Base-by-base conservation (phyloP, 768 basidiomycete genomes). In the Pseudohyphozyma bogoriensis region DNA sequence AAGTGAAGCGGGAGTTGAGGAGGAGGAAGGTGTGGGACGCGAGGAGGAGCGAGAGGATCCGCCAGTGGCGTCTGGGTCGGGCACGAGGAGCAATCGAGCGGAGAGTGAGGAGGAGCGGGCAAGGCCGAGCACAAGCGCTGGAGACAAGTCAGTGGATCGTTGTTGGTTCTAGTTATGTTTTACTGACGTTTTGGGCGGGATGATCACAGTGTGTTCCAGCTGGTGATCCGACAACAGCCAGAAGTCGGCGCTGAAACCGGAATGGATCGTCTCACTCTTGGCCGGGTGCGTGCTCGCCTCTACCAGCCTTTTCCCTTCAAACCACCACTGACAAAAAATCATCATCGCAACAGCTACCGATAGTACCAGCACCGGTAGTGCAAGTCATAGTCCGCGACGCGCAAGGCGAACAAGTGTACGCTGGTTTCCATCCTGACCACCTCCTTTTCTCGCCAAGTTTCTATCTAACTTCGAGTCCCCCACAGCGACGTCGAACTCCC, bases 171-270 rank as follows among this genome's bases (percentile, higher is more conserved):
- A 8, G 22, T 20, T 33, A 4, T 18, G 1, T 4, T 22, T 10
- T 26, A 22, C 18, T 39, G 37, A 29, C 7, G 13, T 3, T 7
- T 36, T n/a, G 20, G 18, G 15, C 35, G 33, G 32, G 26, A 33
- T 20, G 37, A n/a, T n/a, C 20, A 22, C 40, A 74, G 74, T 59
- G 66, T 81, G 1, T 93, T 91, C 72, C 81, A 85, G 51, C 83
- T 95, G 22, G 83, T 87, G 71, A 82, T 92, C 60, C 80, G 90
- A 31, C 90, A 95, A 69, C 85, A 91, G 61, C 90, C 90, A 13
- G 79, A 81, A 64, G 80, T 80, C 62, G 84, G 87, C 31, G 88
- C 90, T 42, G 87, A 87, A 72, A 90, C 89, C 73, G 85, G 86
- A 0, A 2, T 54, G 28, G 31, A 40, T 6, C 56, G 37, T 20